phyloP scores from a whole-genome alignment of 2,329 filamentous ascomycete genomes.

The Fusarium nygamai region DNA sequence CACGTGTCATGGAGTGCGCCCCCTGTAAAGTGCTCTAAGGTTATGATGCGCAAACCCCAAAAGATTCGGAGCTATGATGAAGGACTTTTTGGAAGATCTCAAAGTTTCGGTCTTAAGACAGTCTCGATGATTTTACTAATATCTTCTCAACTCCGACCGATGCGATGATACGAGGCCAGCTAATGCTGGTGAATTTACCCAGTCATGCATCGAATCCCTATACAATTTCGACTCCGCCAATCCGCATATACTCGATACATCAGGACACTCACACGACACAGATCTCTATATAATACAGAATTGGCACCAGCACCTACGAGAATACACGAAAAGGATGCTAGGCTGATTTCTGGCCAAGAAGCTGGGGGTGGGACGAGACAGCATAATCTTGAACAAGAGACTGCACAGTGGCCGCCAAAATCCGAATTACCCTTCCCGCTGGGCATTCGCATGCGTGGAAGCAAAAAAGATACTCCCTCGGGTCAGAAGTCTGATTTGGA shows the following conservation, averaged over 20 bases:
- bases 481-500: background rate
- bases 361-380: background rate
- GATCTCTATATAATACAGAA: slow-evolving; percentile 27
- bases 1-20: slow-evolving; percentile 27
- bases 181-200: slow-evolving; percentile 32
- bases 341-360: slow-evolving; percentile 9
- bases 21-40: slow-evolving; percentile 6
- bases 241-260: slow-evolving; percentile 11
- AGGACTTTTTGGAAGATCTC: background rate
- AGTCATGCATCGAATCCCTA: slow-evolving; percentile 46
- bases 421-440: slow-evolving; percentile 6
- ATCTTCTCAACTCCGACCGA: background rate
- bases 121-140: slow-evolving; percentile 4
- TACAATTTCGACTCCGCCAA: slow-evolving; percentile 24
- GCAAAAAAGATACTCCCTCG: background rate
- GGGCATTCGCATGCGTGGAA: slow-evolving; percentile 11
- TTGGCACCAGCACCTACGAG: slow-evolving; percentile 18
- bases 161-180: slow-evolving; percentile 39
- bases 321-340: background rate
- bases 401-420: slow-evolving; percentile 27
- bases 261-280: slow-evolving; percentile 1
- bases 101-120: background rate
- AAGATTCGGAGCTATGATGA: slow-evolving; percentile 12
- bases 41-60: slow-evolving; percentile 23
- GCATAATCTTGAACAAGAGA: slow-evolving; percentile 19